Percentiles rank a stretch among this genome's conserved stretches.
These are phyloP conservation scores for Xylaria sp. DNA, from an alignment of 2,329 filamentous ascomycete genomes.

Conservation along the genomic window DNA sequence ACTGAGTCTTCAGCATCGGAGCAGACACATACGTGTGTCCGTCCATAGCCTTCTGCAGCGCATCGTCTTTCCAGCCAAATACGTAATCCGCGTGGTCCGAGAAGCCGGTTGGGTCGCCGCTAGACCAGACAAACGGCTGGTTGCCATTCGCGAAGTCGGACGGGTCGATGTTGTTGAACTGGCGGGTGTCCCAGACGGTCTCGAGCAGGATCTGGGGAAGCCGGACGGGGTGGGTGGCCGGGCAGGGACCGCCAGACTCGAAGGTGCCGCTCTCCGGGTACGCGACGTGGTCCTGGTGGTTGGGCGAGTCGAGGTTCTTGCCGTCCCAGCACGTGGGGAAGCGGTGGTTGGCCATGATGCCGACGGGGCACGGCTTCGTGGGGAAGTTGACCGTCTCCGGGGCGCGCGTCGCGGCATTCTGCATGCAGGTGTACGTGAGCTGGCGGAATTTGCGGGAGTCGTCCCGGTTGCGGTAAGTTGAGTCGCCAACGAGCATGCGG, in stretches of 20 bases:
- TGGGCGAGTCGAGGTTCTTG: slow-evolving; percentile 50
- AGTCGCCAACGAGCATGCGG: slow-evolving; percentile 60
- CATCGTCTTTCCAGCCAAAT: slow-evolving; percentile 57
- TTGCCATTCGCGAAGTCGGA: slow-evolving; percentile 43
- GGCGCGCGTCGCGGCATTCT: slow-evolving; percentile 52
- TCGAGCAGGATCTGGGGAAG: slow-evolving; percentile 58
- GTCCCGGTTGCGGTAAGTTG: slow-evolving; percentile 50
- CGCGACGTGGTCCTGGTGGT: slow-evolving; percentile 55
- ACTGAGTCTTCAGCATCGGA: slow-evolving; percentile 46
- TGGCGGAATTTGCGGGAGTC: slow-evolving; percentile 54
- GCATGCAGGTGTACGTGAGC: slow-evolving; percentile 55
- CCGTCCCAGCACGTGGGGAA: slow-evolving; percentile 52
- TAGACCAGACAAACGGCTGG: slow-evolving; percentile 56
- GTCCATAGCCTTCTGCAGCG: slow-evolving; percentile 56
- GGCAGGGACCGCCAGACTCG: slow-evolving; percentile 58
- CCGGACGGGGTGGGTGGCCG: slow-evolving; percentile 54
- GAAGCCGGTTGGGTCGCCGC: slow-evolving; percentile 53
- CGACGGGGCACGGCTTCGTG: slow-evolving; percentile 53
- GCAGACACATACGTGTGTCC: slow-evolving; percentile 50
- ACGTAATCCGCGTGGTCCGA: slow-evolving; percentile 57
- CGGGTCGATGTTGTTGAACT: slow-evolving; percentile 43
- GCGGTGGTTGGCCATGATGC: slow-evolving; percentile 57
- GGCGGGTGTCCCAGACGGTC: slow-evolving; percentile 47
- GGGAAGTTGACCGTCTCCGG: slow-evolving; percentile 56
- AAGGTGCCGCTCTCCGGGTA: slow-evolving; percentile 57